Percentiles rank a stretch among this genome's conserved stretches.
These are phyloP conservation scores for Chamaecyparis obtusa DNA, from an alignment of 75 land plant genomes.

Conservation along the genomic window DNA sequence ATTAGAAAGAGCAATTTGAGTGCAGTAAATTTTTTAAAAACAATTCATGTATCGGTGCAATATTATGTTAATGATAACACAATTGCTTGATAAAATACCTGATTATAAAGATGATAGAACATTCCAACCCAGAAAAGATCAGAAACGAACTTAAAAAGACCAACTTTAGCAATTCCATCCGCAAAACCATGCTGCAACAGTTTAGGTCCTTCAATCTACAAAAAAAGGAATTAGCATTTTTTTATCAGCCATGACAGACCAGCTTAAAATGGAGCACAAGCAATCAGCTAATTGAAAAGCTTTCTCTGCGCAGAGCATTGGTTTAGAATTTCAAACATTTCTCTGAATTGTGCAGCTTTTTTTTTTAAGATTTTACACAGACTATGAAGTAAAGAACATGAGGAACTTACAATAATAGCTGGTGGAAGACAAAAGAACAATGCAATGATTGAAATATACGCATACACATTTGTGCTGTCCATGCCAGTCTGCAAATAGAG, in stretches of 20 bases:
- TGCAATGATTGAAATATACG: slow-evolving; percentile 90
- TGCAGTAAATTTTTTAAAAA: no score
- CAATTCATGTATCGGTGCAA: not conserved
- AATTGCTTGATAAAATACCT: slow-evolving; percentile 40
- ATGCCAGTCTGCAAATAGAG: slow-evolving; percentile 72
- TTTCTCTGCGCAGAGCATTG: not conserved
- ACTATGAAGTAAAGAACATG: not conserved
- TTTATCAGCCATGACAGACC: not conserved
- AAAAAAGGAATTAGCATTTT: not conserved
- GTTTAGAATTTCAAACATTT: not conserved
- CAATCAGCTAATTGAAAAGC: not conserved
- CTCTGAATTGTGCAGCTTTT: not conserved
- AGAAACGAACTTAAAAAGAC: slow-evolving; percentile 66
- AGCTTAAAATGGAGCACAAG: not conserved
- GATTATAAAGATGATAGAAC: slow-evolving; percentile 99
- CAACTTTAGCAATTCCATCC: slow-evolving; percentile 94
- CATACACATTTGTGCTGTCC: slow-evolving; percentile 98
- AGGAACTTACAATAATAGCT: slow-evolving; percentile 76
- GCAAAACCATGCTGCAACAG: slow-evolving; percentile 75
- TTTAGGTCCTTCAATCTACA: slow-evolving; percentile 88
- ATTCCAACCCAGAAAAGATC: slow-evolving; percentile 99
- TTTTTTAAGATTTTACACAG: not conserved
- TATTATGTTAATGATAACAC: not conserved
- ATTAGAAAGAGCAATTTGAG: not conserved
- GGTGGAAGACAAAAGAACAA: slow-evolving; percentile 88